These are phyloP conservation scores for Camellia sinensis DNA, from an alignment of 148 eudicot genomes.

Conservation along the genomic window DNA sequence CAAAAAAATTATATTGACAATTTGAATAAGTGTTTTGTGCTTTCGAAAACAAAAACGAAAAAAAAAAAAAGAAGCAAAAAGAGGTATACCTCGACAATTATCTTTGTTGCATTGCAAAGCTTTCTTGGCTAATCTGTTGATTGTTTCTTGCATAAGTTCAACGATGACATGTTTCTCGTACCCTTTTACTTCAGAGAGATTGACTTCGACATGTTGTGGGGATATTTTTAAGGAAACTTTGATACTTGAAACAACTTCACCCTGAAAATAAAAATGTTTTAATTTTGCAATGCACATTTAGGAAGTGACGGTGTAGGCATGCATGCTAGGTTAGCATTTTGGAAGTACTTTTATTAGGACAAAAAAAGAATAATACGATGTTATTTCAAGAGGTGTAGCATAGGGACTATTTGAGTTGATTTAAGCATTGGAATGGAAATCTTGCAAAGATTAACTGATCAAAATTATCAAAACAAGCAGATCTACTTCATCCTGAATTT, in stretches of 20 bases:
- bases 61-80: not conserved
- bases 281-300: no score
- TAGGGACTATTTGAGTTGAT: not conserved
- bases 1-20: conserved; percentile 1
- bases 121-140: conserved; percentile 8
- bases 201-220: conserved; percentile 40
- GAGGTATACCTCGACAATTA: conserved; percentile 32
- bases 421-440: not conserved
- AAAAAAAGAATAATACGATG: not conserved
- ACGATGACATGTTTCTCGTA: conserved; percentile 46
- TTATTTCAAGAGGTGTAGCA: not conserved
- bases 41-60: not conserved
- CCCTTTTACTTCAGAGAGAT: conserved; percentile 43
- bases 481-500: no score
- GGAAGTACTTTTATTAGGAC: not conserved
- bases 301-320: not conserved
- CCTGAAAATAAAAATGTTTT: conserved; percentile 23
- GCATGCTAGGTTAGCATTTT: not conserved
- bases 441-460: not conserved
- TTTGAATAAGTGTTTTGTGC: not conserved
- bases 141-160: conserved; percentile 40
- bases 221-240: conserved; percentile 31
- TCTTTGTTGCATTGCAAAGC: conserved; percentile 9
- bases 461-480: no score
- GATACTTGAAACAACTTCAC: conserved; percentile 36